Conservation (phyloP, 2,329 filamentous ascomycete genomes). For the Pseudopyrenochaeta lycopersici region DNA sequence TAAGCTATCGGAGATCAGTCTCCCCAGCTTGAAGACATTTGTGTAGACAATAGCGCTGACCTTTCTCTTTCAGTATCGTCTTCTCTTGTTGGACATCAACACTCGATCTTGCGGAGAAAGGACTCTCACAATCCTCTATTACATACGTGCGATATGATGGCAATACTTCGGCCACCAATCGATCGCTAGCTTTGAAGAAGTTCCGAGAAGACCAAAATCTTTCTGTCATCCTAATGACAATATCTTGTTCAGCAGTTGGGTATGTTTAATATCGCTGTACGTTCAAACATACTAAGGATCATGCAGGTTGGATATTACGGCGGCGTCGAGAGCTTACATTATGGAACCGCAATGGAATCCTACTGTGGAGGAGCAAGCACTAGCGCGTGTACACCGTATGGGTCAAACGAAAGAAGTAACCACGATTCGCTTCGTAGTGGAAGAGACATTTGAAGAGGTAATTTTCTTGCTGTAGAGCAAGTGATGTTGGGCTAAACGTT, state of each 20-base stretch:
- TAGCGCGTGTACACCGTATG: conserved; percentile 39
- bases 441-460: conserved; percentile 51
- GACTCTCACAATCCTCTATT: conserved; percentile 44
- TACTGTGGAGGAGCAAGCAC: conserved; percentile 54
- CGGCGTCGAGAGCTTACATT: conserved; percentile 57
- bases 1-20: too few relatives aligned
- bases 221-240: conserved; percentile 56
- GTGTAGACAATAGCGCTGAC: background rate
- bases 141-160: conserved; percentile 53
- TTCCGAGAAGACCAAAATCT: conserved; percentile 53
- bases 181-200: conserved; percentile 51
- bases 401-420: conserved; percentile 38
- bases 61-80: conserved; percentile 51
- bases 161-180: conserved; percentile 53
- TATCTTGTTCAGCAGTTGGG: conserved; percentile 63
- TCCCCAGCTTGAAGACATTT: background rate
- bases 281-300: background rate
- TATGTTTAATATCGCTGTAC: conserved; percentile 30
- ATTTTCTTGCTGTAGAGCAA: background rate
- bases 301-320: conserved; percentile 57
- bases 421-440: conserved; percentile 49
- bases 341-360: conserved; percentile 62
- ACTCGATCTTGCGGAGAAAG: conserved; percentile 56
- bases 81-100: conserved; percentile 62
- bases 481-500: background rate